Evolutionary conservation across 75 land plant genomes (phyloP).

Genomic region (Sequoia sempervirens): DNA sequence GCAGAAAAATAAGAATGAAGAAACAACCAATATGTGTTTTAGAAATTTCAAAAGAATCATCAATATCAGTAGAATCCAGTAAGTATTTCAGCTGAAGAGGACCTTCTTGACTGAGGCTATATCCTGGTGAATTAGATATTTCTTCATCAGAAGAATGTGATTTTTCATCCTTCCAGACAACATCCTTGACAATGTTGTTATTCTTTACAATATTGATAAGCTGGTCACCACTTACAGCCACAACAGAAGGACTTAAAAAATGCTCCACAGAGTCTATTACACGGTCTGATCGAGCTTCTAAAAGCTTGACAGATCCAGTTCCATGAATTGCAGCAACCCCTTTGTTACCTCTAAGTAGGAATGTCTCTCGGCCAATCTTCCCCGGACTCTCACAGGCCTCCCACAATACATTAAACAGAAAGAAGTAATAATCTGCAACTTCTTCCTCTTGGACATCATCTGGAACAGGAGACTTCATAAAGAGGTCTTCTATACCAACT

Average conservation of each 20-base stretch:
- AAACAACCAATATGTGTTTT: slow-evolving; percentile 57
- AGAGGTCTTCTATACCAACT: slow-evolving; percentile 93
- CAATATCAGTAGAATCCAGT: slow-evolving; percentile 22
- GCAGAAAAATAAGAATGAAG: slow-evolving; percentile 67
- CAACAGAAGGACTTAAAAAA: slow-evolving; percentile 63
- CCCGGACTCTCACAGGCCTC: slow-evolving; percentile 75
- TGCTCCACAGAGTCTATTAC: slow-evolving; percentile 58
- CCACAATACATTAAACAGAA: slow-evolving; percentile 77
- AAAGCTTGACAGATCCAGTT: slow-evolving; percentile 79
- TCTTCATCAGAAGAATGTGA: slow-evolving; percentile 14
- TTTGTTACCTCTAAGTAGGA: slow-evolving; percentile 61
- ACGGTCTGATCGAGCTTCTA: slow-evolving; percentile 57
- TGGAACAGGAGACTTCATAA: slow-evolving; percentile 64
- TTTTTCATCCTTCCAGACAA: slow-evolving; percentile 40
- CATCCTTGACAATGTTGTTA: slow-evolving; percentile 43
- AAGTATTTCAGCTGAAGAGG: slow-evolving; percentile 43
- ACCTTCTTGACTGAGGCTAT: slow-evolving; percentile 2
- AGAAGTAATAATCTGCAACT: slow-evolving; percentile 41
- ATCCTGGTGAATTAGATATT: slow-evolving; percentile 6
- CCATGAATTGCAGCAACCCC: slow-evolving; percentile 64
- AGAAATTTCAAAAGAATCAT: neutral
- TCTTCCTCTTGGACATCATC: slow-evolving; percentile 28
- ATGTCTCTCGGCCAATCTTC: slow-evolving; percentile 64
- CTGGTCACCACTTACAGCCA: slow-evolving; percentile 54
- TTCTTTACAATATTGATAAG: slow-evolving; percentile 52